Base-by-base conservation (phyloP, 78 protist genomes). In the Dictyostelium brefeldianum region DNA sequence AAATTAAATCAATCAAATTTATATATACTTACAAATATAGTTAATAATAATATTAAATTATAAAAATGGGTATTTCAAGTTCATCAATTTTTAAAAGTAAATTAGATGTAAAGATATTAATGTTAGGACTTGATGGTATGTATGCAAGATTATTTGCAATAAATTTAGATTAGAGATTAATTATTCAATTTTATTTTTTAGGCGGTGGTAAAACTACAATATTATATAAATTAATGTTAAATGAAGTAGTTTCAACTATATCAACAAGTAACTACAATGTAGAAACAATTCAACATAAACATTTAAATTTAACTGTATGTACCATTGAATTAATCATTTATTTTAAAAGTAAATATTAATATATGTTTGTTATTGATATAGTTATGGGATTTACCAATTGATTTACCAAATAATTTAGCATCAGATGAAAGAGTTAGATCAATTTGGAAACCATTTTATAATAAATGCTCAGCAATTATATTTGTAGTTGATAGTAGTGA, bases 401-500 rank as follows among this genome's bases (percentile, higher is more conserved):
- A 36, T 36, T 36, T 36, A 36, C 43, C 43, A 36, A 36, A 36
- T 36, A 36, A 1, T 36, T 36, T 36, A 36, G 92, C 92, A 43
- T 83, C 83, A 17, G 83, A 87, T 31, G 82, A 74, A 12, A 51
- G 73, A 48, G 77, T 87, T 64, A 64, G 92, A 56, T 18, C 85
- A 27, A 31, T 87, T n/a, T 87, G 92, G 92, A 87, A 20, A 77
- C 92, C 81, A 48, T 87, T 87, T 50, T 87, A 51, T 64, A 56
- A 74, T 31, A 87, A 87, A 64, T 77, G 84, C 47, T 50, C 80
- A 12, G 96, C 94, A 9, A 62, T 96, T 57, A 94, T 96, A 59
- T 96, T 89, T 62, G 97, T 96, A 20, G 89, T 95, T 41, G 97
- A 95, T 74, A 78, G 92, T 64, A 83, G 85, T 43, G 97, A 95